Percentiles rank a stretch among this genome's conserved stretches.
Evolutionary conservation across 352 stramenopile species (phyloP).

Genomic region (Phytophthora multivora): DNA sequence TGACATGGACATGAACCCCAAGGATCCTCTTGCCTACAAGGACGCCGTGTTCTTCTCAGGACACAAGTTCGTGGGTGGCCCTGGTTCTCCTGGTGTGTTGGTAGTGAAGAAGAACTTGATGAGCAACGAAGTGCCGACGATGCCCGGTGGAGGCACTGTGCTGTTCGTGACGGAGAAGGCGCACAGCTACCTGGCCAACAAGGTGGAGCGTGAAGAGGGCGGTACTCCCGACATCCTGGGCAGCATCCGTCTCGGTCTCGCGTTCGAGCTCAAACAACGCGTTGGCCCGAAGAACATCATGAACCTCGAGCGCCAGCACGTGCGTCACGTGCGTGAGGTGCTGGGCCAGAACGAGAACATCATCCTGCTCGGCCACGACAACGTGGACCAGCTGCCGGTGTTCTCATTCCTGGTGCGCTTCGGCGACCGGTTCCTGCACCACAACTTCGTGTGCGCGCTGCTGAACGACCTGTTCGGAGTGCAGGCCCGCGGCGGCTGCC

Average conservation of each 20-base stretch:
- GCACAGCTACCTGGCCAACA: slow-evolving; percentile 82
- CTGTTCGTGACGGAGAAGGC: slow-evolving; percentile 66
- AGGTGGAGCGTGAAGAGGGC: slow-evolving; percentile 91
- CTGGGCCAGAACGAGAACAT: slow-evolving; percentile 69
- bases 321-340: slow-evolving; percentile 40
- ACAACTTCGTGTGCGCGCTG: slow-evolving; percentile 98
- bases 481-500: slow-evolving; percentile 68
- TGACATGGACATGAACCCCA: slow-evolving; percentile 96
- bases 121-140: slow-evolving; percentile 59
- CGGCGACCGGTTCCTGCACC: slow-evolving; percentile 94
- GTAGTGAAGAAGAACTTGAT: slow-evolving; percentile 94
- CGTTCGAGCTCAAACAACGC: slow-evolving; percentile 90
- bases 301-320: slow-evolving; percentile 51
- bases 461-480: slow-evolving; percentile 99
- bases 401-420: slow-evolving; percentile 95
- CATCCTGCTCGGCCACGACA: slow-evolving; percentile 83
- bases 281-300: slow-evolving; percentile 63
- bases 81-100: slow-evolving; percentile 92
- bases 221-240: slow-evolving; percentile 97
- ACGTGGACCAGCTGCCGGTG: slow-evolving; percentile 81
- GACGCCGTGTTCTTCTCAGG: slow-evolving; percentile 96
- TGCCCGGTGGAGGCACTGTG: slow-evolving; percentile 53
- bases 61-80: slow-evolving; percentile 97
- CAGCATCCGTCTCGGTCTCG: slow-evolving; percentile 92
- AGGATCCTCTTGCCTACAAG: slow-evolving; percentile 64